These are phyloP conservation scores for Aquilaria agallochum DNA, from an alignment of 441 rosid species.

Conservation along the genomic window DNA sequence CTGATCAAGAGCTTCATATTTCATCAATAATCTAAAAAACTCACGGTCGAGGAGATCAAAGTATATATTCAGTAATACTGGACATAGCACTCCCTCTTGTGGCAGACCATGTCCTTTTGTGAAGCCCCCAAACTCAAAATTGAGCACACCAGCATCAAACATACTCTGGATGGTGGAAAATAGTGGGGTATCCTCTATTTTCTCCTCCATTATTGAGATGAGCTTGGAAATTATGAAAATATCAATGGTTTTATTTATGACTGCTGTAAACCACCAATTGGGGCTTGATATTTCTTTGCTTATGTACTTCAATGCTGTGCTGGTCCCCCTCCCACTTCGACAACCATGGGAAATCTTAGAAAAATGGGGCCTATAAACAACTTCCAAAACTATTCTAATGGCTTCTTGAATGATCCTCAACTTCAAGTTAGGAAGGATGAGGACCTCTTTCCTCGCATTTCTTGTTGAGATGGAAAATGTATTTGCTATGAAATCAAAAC, in stretches of 20 bases:
- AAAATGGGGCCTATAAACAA: slow-evolving; percentile 74
- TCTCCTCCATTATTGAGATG: slow-evolving; percentile 66
- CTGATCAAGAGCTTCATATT: slow-evolving; percentile 64
- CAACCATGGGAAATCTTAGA: slow-evolving; percentile 95
- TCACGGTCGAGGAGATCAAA: slow-evolving; percentile 75
- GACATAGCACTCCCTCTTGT: slow-evolving; percentile 84
- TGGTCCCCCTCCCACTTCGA: slow-evolving; percentile 80
- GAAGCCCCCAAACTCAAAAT: slow-evolving; percentile 87
- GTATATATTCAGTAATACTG: slow-evolving; percentile 79
- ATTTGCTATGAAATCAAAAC: slow-evolving; percentile 54
- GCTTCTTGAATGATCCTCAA: slow-evolving; percentile 81
- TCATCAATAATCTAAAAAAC: slow-evolving; percentile 67
- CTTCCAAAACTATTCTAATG: slow-evolving; percentile 72
- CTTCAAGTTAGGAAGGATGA: slow-evolving; percentile 66
- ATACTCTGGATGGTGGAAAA: slow-evolving; percentile 46
- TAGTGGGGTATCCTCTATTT: slow-evolving; percentile 50
- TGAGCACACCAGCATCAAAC: slow-evolving; percentile 68
- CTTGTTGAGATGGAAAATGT: slow-evolving; percentile 51
- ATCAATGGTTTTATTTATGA: slow-evolving; percentile 51
- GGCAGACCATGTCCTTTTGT: slow-evolving; percentile 98
- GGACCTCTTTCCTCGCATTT: slow-evolving; percentile 61
- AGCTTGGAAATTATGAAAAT: slow-evolving; percentile 44
- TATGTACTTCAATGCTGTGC: slow-evolving; percentile 69
- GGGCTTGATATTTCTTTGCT: slow-evolving; percentile 52
- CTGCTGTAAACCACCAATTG: slow-evolving; percentile 86